Conservation (phyloP, 179 eudicot species). For the Vitellaria paradoxa region DNA sequence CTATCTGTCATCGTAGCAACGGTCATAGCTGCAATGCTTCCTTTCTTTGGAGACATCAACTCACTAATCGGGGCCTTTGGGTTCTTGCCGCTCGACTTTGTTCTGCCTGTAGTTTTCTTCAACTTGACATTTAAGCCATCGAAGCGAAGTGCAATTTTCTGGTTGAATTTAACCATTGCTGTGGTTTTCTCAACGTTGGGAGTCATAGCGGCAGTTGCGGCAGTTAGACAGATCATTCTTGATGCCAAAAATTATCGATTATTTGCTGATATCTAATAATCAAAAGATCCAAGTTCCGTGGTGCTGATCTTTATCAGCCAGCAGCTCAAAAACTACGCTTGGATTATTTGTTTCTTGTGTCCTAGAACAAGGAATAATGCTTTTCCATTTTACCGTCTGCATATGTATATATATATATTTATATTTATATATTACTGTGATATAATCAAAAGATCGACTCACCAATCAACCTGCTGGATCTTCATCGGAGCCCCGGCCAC, state of each 20-base stretch:
- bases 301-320: too few relatives aligned
- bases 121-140: constrained; percentile 64
- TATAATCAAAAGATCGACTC: too few relatives aligned
- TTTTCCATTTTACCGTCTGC: too few relatives aligned
- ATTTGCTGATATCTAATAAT: constrained; percentile 51
- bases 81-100: constrained; percentile 65
- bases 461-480: too few relatives aligned
- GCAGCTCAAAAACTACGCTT: too few relatives aligned
- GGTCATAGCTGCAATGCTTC: constrained; percentile 59
- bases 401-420: too few relatives aligned
- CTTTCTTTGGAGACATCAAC: constrained; percentile 71
- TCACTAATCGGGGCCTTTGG: constrained; percentile 65
- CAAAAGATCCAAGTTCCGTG: too few relatives aligned
- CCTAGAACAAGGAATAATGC: too few relatives aligned
- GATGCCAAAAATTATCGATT: constrained; percentile 55
- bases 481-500: too few relatives aligned
- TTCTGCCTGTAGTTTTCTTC: constrained; percentile 59
- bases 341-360: too few relatives aligned
- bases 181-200: constrained; percentile 36
- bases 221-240: constrained; percentile 60
- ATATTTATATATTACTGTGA: too few relatives aligned
- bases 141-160: constrained; percentile 35
- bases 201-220: constrained; percentile 51
- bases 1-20: constrained; percentile 41
- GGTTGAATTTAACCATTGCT: constrained; percentile 47